These are phyloP conservation scores for Alternaria sp. DNA, from an alignment of 2,329 filamentous ascomycete species.

Conservation along the genomic window DNA sequence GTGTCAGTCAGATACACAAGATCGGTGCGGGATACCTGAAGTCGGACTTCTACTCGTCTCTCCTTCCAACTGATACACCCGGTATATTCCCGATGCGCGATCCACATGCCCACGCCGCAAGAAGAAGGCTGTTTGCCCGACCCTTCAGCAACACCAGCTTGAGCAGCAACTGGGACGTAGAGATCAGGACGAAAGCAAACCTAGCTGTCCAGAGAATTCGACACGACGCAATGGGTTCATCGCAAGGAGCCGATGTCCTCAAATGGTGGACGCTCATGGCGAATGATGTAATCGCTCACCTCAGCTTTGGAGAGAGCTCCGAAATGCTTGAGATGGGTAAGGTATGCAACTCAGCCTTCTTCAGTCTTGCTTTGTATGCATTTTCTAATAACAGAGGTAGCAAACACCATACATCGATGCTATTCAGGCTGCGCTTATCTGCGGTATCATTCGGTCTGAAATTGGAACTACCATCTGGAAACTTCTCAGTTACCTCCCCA, in stretches of 20 bases:
- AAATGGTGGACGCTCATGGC: slow-evolving; percentile 52
- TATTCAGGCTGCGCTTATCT: slow-evolving; percentile 35
- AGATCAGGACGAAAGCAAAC: slow-evolving; percentile 41
- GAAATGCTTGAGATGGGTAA: slow-evolving; percentile 47
- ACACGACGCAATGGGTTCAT: slow-evolving; percentile 9
- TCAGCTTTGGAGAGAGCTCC: slow-evolving; percentile 52
- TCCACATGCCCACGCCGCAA: slow-evolving; percentile 41
- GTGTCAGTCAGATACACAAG: slow-evolving; percentile 36
- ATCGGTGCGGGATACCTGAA: slow-evolving; percentile 53
- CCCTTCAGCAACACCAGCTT: slow-evolving; percentile 47
- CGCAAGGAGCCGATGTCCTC: slow-evolving; percentile 39
- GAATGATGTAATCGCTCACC: slow-evolving; percentile 47
- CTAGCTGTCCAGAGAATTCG: slow-evolving; percentile 46
- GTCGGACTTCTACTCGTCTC: slow-evolving; percentile 47
- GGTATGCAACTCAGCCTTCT: slow-evolving; percentile 18
- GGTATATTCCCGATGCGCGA: slow-evolving; percentile 50
- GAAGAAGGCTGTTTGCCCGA: slow-evolving; percentile 47
- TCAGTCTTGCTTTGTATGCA: not conserved
- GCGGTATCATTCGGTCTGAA: slow-evolving; percentile 41
- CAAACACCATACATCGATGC: slow-evolving; percentile 36
- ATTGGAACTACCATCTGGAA: slow-evolving; percentile 31
- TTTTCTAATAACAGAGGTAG: not conserved
- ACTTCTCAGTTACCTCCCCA: slow-evolving; percentile 11
- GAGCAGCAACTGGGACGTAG: slow-evolving; percentile 45
- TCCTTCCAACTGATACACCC: slow-evolving; percentile 15